A percentile compares a stretch with the other conserved stretches of the same genome.
phyloP scores from a whole-genome alignment of 2,329 filamentous ascomycete species.

The Fusarium miscanthi region DNA sequence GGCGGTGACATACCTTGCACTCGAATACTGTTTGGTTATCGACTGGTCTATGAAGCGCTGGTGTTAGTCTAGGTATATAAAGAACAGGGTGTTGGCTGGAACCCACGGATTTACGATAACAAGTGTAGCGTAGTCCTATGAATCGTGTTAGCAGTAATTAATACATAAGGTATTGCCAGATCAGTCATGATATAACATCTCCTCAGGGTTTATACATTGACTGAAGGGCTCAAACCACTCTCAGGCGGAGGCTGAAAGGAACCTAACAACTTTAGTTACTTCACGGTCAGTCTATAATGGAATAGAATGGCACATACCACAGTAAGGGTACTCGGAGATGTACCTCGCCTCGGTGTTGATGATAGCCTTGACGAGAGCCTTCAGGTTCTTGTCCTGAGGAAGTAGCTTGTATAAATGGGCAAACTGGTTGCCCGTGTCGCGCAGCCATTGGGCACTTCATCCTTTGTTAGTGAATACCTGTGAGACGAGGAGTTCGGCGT shows the following conservation, averaged over 20 bases:
- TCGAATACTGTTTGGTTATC: slow-evolving; percentile 24
- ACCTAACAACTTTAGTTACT: not conserved
- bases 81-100: rapidly evolving
- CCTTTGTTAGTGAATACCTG: not conserved
- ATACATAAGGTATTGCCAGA: no score
- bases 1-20: not conserved
- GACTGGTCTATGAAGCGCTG: not conserved
- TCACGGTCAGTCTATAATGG: rapidly evolving
- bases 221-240: slow-evolving; percentile 14
- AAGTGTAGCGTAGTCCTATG: slow-evolving; percentile 16
- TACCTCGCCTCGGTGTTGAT: slow-evolving; percentile 29
- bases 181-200: not conserved
- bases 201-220: not conserved
- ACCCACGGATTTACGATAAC: slow-evolving; percentile 16
- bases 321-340: slow-evolving; percentile 20
- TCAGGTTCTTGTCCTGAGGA: slow-evolving; percentile 7
- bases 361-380: slow-evolving; percentile 18
- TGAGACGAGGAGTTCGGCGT: not conserved
- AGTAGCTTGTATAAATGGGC: slow-evolving; percentile 24
- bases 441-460: slow-evolving; percentile 14
- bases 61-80: not conserved
- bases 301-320: not conserved
- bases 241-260: slow-evolving; percentile 21
- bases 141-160: not conserved
- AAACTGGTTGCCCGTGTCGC: slow-evolving; percentile 23